Conservation (phyloP, 148 eudicot genomes). For the Rhododendron simsii region DNA sequence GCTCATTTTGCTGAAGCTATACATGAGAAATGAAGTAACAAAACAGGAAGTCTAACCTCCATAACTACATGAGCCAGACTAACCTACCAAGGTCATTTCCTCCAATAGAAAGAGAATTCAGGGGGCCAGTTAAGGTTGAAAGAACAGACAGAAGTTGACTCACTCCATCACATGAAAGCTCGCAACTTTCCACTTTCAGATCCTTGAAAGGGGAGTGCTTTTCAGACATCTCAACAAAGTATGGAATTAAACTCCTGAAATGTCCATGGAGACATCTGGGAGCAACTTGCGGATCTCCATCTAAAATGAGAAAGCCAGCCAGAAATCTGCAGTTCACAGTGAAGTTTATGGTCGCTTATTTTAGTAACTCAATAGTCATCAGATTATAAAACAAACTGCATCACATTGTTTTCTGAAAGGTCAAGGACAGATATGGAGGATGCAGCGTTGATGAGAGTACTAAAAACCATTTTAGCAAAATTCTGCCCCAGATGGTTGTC, state of each 20-base stretch:
- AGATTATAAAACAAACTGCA: constrained; percentile 4
- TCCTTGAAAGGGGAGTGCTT: constrained; percentile 32
- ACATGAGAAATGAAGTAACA: not conserved
- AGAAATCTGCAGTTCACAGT: constrained; percentile 52
- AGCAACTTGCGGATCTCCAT: constrained; percentile 16
- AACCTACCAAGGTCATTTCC: constrained; percentile 89
- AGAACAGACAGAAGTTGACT: constrained; percentile 47
- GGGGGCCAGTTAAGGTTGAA: constrained; percentile 26
- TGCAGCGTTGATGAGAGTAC: constrained; percentile 54
- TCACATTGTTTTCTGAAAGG: constrained; percentile 66
- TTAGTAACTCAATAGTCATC: not conserved
- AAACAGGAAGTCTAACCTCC: not conserved
- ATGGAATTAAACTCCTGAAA: constrained; percentile 62
- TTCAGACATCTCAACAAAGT: constrained; percentile 41
- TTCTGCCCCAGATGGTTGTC: constrained; percentile 44
- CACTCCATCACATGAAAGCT: constrained; percentile 55
- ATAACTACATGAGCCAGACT: constrained; percentile 11
- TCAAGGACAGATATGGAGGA: constrained; percentile 49
- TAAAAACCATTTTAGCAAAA: constrained; percentile 49
- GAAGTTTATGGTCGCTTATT: not conserved
- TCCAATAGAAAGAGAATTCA: constrained; percentile 62
- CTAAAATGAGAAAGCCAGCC: constrained; percentile 69
- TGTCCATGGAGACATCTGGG: constrained; percentile 13
- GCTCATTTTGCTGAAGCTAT: constrained; percentile 48
- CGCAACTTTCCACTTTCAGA: constrained; percentile 64